Evolutionary conservation across 805 yeast species (phyloP).

Genomic region (Metschnikowia santaceciliae): DNA sequence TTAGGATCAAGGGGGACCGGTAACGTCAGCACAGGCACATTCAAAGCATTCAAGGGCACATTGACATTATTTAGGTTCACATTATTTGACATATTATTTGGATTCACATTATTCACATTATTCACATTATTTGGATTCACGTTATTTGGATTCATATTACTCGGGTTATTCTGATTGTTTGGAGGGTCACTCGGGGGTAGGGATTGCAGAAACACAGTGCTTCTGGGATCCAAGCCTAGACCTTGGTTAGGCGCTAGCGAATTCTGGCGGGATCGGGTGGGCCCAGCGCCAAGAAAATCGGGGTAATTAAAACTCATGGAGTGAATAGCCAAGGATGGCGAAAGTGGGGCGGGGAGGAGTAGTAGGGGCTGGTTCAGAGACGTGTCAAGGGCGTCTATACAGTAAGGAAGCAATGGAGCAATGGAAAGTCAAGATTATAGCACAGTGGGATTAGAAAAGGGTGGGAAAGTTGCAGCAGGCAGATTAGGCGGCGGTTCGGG

Average conservation of each 20-base stretch:
- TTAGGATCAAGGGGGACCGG: neutral
- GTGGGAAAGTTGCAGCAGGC: neutral
- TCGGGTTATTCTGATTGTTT: too few species aligned
- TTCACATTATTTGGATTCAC: too few species aligned
- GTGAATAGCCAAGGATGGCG: neutral
- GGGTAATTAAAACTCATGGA: constrained; percentile 35
- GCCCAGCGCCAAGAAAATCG: constrained; percentile 23
- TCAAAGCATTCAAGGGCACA: too few species aligned
- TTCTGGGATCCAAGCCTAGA: neutral
- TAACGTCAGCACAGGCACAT: neutral
- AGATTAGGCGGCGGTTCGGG: neutral
- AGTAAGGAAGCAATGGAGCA: too few species aligned
- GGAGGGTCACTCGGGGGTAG: neutral
- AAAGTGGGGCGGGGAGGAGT: neutral
- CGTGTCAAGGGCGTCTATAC: neutral
- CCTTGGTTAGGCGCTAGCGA: constrained; percentile 3
- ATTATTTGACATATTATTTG: too few species aligned
- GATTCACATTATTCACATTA: too few species aligned
- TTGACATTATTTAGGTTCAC: too few species aligned
- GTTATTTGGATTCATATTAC: too few species aligned
- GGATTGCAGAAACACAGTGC: neutral
- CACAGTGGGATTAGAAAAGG: neutral
- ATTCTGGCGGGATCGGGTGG: constrained; percentile 3
- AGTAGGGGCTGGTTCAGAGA: neutral
- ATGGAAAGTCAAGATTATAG: too few species aligned